Percentiles rank a stretch among this genome's conserved stretches.
phyloP scores from a whole-genome alignment of 73 alveolate species.

The Tetrahymena borealis region DNA sequence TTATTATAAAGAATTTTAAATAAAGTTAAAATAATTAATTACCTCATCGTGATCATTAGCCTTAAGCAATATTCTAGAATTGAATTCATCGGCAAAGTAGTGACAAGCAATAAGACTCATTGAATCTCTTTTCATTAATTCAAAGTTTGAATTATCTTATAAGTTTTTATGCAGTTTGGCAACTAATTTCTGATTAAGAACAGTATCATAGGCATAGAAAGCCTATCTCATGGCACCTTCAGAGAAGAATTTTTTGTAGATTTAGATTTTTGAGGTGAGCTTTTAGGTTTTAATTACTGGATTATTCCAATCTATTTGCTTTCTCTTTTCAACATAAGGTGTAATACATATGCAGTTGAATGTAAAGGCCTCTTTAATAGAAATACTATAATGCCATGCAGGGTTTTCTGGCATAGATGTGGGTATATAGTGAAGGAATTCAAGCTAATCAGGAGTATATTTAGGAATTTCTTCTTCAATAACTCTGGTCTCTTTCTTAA shows the following conservation, averaged over 20 bases:
- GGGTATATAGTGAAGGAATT: background rate
- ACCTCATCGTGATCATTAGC: conserved; percentile 2
- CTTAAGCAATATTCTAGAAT: conserved; percentile 41
- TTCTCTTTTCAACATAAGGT: background rate
- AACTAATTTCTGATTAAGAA: conserved; percentile 36
- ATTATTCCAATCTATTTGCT: conserved; percentile 9
- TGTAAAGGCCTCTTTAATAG: background rate
- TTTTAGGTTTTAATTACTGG: background rate
- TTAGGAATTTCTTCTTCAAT: background rate
- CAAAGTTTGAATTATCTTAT: background rate
- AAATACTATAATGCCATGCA: background rate
- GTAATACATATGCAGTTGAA: background rate
- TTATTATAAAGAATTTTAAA: background rate
- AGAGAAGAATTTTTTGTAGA: conserved; percentile 30
- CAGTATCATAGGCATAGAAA: conserved; percentile 30
- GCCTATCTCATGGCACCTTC: conserved; percentile 59
- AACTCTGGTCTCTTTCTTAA: background rate
- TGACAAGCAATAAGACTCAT: conserved; percentile 47
- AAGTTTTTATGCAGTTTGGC: conserved; percentile 26
- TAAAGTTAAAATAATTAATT: background rate
- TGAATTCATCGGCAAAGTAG: conserved; percentile 48
- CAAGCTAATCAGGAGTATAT: background rate
- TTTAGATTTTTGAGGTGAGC: background rate
- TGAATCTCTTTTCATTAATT: conserved; percentile 24
- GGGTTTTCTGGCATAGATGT: background rate